Evolutionary conservation across 2,329 filamentous ascomycete species (phyloP).

Genomic region (Pyricularia sp.): DNA sequence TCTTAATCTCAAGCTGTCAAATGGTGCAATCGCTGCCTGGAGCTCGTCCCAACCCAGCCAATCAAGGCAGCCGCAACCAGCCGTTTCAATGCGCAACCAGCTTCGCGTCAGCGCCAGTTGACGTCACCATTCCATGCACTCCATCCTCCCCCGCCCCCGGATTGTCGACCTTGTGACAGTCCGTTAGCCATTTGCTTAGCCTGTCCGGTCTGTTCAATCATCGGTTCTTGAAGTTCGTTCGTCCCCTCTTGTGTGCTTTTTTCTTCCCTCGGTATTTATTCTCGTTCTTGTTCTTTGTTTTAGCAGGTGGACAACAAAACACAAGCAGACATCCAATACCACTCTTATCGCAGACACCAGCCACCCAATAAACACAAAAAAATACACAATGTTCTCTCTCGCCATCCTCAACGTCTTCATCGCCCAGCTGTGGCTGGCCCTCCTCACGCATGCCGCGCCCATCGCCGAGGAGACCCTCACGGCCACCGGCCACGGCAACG

Average conservation of each 20-base stretch:
- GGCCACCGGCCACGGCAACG: constrained; percentile 26
- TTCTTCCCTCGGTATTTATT: not conserved
- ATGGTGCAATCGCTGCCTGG: not conserved
- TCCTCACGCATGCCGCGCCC: constrained; percentile 39
- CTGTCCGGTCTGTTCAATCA: not conserved
- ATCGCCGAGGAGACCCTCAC: constrained; percentile 24
- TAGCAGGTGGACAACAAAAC: not conserved
- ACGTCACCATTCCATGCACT: not conserved
- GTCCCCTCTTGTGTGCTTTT: not conserved
- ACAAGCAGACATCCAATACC: not conserved
- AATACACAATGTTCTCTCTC: constrained; percentile 2
- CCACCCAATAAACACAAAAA: constrained; percentile 2
- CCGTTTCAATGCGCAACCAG: not conserved
- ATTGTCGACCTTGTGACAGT: not conserved
- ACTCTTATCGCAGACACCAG: not conserved
- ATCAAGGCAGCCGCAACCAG: not conserved
- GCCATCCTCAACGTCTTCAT: constrained; percentile 27
- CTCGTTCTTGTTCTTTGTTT: not conserved
- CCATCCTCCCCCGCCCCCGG: no score
- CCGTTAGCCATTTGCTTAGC: not conserved
- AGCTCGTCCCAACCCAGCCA: not conserved
- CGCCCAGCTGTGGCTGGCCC: constrained; percentile 42
- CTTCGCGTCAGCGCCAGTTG: not conserved
- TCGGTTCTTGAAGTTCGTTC: not conserved
- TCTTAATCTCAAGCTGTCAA: not conserved